phyloP scores from a whole-genome alignment of 2,329 filamentous ascomycete species.

The Chaetomiaceae sp. region DNA sequence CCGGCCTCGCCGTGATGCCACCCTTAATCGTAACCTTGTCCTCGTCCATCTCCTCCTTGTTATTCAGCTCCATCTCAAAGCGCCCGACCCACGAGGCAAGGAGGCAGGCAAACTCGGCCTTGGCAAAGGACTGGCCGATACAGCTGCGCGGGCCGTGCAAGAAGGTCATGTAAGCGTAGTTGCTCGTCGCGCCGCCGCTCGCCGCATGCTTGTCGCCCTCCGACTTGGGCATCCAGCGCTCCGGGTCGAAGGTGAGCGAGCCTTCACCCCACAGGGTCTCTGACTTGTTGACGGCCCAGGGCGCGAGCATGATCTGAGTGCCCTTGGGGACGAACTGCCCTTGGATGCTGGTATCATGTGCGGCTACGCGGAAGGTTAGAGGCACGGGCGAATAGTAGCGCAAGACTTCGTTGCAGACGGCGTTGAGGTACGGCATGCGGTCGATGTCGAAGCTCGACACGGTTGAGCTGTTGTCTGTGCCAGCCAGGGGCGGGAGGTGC shows the following conservation, averaged over 20 bases:
- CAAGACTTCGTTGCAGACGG: slow-evolving; percentile 72
- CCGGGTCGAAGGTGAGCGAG: slow-evolving; percentile 70
- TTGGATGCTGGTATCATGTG: slow-evolving; percentile 59
- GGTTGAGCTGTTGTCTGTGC: slow-evolving; percentile 20
- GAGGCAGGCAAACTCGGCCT: slow-evolving; percentile 78
- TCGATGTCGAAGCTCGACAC: slow-evolving; percentile 59
- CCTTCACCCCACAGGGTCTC: slow-evolving; percentile 70
- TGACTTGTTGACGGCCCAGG: slow-evolving; percentile 66
- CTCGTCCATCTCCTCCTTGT: slow-evolving; percentile 61
- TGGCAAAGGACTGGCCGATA: slow-evolving; percentile 77
- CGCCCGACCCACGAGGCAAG: slow-evolving; percentile 71
- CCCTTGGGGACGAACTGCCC: slow-evolving; percentile 64
- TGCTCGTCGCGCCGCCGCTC: slow-evolving; percentile 67
- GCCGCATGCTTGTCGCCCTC: slow-evolving; percentile 42
- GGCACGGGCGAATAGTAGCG: slow-evolving; percentile 70
- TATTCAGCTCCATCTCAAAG: slow-evolving; percentile 58
- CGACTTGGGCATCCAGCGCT: slow-evolving; percentile 60
- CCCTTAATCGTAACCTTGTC: slow-evolving; percentile 62
- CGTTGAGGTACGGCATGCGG: slow-evolving; percentile 71
- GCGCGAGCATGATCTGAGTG: slow-evolving; percentile 61
- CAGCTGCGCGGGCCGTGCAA: slow-evolving; percentile 81
- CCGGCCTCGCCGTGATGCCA: slow-evolving; percentile 67
- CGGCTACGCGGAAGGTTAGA: slow-evolving; percentile 62
- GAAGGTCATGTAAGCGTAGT: slow-evolving; percentile 77
- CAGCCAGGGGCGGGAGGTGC: slow-evolving; percentile 48